Evolutionary conservation across 2,329 filamentous ascomycete species (phyloP), one percentile per base, ranked within the genome.

Genomic region (Ploettnerulaceae sp.): DNA sequence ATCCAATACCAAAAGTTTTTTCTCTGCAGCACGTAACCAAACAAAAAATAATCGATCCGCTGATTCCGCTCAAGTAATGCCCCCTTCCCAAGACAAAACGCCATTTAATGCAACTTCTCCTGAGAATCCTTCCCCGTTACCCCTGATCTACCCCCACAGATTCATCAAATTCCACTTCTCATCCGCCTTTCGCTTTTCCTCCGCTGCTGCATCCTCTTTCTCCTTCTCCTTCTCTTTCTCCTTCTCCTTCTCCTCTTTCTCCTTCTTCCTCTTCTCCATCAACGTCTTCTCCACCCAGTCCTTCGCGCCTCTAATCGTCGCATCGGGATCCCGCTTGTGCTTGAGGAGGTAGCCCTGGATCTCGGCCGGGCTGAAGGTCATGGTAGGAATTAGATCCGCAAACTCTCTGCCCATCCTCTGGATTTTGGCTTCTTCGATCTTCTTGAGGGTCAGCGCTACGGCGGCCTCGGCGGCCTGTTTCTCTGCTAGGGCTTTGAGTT

Each of bases 321-420:
- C 67, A 5, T 69, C 67, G 2, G 80, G 79, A 26, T 70, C 68
- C 62, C 75, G 75, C 65, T 83, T 84, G 31, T 79, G 67, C 65
- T 79, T 81, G 31, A 84, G 66, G 45, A 84, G 60, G 61, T 81
- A 84, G 0, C 79, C 80, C 59, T 84, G 81, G 33, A 84, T 75
- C 62, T 83, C 76, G 0, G 81, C 81, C 0, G 81, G 79, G 26
- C 71, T 75, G 50, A 82, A 74, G n/a, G 65, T 63, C 6, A 65
- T 67, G 5, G 67, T 64, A 0, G 77, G 77, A 31, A 84, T 73
- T 35, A 69, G 65, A 6, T 65, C 56, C 1, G 74, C 71, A 56
- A 85, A 84, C 31, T 70, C 59, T 8, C 57, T 52, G 0, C 77
- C 73, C 12, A 81, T 74, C 25, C 71, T 45, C n/a, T 43, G 26